Evolutionary conservation across 805 yeast species (phyloP).

Genomic region (Candida ipomoeae): DNA sequence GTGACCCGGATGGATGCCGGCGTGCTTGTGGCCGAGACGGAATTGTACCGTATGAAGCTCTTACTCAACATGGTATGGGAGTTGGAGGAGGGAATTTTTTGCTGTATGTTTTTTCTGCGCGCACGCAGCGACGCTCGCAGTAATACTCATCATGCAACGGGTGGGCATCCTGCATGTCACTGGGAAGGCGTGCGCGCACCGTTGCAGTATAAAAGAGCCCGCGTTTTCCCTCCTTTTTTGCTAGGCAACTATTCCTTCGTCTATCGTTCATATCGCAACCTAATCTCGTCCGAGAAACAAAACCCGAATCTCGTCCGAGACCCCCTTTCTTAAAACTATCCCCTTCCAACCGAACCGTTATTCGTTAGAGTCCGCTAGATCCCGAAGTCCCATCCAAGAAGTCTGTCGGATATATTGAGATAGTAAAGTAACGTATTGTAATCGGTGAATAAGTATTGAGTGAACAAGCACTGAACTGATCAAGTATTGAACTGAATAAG

Average conservation of each 20-base stretch:
- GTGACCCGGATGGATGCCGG: slow-evolving; percentile 37
- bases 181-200: slow-evolving; percentile 13
- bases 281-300: background rate
- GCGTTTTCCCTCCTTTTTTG: background rate
- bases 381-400: background rate
- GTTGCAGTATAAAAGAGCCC: slow-evolving; percentile 6
- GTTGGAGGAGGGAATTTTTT: slow-evolving; percentile 11
- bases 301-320: background rate
- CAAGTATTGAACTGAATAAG: background rate
- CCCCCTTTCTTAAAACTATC: background rate
- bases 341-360: background rate
- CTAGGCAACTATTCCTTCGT: background rate
- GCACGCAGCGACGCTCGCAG: slow-evolving; percentile 1
- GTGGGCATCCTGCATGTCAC: background rate
- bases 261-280: background rate
- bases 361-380: background rate
- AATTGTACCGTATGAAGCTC: slow-evolving; percentile 14
- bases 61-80: slow-evolving; percentile 11
- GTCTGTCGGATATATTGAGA: slow-evolving; percentile 3
- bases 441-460: slow-evolving; percentile 10
- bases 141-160: background rate
- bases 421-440: slow-evolving; percentile 17
- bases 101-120: slow-evolving; percentile 6
- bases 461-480: background rate
- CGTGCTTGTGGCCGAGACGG: slow-evolving; percentile 7